Percentiles rank a stretch among this genome's conserved stretches.
These are phyloP conservation scores for Podila minutissima DNA, from an alignment of 192 early-diverging fungal genomes.

Conservation along the genomic window DNA sequence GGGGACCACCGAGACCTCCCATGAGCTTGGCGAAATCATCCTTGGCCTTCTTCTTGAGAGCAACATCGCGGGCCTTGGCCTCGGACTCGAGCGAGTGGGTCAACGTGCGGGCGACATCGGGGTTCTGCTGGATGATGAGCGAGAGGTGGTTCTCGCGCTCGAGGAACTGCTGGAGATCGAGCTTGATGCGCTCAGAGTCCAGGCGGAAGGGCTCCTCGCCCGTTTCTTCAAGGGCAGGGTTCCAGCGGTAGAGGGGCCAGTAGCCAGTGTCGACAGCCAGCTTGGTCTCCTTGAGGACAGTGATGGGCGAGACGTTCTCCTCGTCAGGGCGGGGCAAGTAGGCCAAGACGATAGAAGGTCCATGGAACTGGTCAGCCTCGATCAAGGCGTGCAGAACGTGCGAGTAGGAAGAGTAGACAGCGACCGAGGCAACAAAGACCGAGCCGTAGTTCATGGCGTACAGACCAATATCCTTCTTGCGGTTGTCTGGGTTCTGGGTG, in stretches of 20 bases:
- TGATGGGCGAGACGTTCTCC: constrained; percentile 69
- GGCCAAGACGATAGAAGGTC: constrained; percentile 90
- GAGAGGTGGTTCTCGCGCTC: constrained; percentile 87
- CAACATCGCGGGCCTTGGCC: constrained; percentile 67
- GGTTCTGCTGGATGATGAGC: constrained; percentile 73
- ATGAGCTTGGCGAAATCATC: constrained; percentile 76
- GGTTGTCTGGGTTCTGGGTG: constrained; percentile 63
- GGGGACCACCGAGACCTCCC: constrained; percentile 78
- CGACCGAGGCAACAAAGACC: constrained; percentile 92
- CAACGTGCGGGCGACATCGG: constrained; percentile 64
- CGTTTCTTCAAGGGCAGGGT: constrained; percentile 71
- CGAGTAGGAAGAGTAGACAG: constrained; percentile 87
- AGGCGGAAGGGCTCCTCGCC: constrained; percentile 71
- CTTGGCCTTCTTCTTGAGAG: constrained; percentile 70
- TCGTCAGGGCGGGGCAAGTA: constrained; percentile 76
- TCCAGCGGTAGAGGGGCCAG: constrained; percentile 97
- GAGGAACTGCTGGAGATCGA: constrained; percentile 83
- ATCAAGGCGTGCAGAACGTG: constrained; percentile 88
- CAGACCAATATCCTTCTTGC: constrained; percentile 95
- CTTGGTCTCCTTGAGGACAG: constrained; percentile 89
- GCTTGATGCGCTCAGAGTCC: constrained; percentile 83
- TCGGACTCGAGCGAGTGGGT: constrained; percentile 74
- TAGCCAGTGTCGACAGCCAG: constrained; percentile 87
- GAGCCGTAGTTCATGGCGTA: constrained; percentile 96
- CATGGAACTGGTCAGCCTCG: constrained; percentile 90